These are phyloP conservation scores for Diversispora epigaea DNA, from an alignment of 192 early-diverging fungal species.

Conservation along the genomic window DNA sequence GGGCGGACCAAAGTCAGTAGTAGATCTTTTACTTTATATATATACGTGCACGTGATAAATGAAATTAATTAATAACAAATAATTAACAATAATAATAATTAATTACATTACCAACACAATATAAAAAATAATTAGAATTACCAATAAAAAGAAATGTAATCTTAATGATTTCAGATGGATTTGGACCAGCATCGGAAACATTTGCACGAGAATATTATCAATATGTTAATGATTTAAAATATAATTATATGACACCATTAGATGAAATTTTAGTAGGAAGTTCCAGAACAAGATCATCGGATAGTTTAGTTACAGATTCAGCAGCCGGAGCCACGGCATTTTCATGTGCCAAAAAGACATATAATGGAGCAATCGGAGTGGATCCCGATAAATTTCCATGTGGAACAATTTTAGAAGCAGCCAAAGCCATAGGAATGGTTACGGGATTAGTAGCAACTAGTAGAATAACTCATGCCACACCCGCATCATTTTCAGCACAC, in stretches of 20 bases:
- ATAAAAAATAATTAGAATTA: neutral
- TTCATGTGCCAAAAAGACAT: slow-evolving; percentile 85
- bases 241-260: slow-evolving; percentile 49
- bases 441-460: slow-evolving; percentile 95
- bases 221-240: slow-evolving; percentile 55
- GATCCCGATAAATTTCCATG: slow-evolving; percentile 70
- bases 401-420: slow-evolving; percentile 92
- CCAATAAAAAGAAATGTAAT: slow-evolving; percentile 73
- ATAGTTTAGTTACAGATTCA: slow-evolving; percentile 88
- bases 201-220: slow-evolving; percentile 83
- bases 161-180: slow-evolving; percentile 93
- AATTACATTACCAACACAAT: too few species aligned
- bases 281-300: slow-evolving; percentile 81
- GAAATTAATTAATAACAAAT: too few species aligned
- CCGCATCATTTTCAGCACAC: slow-evolving; percentile 80
- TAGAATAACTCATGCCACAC: slow-evolving; percentile 93
- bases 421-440: slow-evolving; percentile 73
- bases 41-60: too few species aligned
- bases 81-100: too few species aligned
- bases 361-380: slow-evolving; percentile 89
- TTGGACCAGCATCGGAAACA: slow-evolving; percentile 92
- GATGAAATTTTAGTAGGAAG: slow-evolving; percentile 81
- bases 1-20: too few species aligned
- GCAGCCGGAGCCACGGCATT: slow-evolving; percentile 98
- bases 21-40: too few species aligned